Base-by-base conservation (phyloP, 1,284 basidiomycete genomes). In the Sporisorium exsertum region DNA sequence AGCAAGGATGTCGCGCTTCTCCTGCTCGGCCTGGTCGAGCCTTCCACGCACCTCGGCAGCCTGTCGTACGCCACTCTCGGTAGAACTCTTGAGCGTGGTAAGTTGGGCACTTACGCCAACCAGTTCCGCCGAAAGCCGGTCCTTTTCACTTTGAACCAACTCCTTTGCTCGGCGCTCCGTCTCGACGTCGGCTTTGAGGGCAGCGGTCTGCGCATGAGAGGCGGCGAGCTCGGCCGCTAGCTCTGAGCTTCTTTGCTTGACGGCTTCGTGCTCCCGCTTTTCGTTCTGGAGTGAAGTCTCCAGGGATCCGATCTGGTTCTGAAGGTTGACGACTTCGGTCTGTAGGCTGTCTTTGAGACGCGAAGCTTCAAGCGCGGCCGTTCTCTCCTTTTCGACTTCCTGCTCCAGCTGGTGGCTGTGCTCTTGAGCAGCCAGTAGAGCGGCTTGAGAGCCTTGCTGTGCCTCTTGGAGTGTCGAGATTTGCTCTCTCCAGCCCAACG, bases 1-100 rank as follows among this genome's bases (percentile, higher is more conserved):
- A 20, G 72, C 77, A n/a, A 84, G 75, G 35, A 84, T 63, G 63
- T 79, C 77, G 51, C 80, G 77, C 72, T 84, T 84, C 70, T 84
- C 83, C 43, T 81, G 71, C 63, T 84, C 80, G 29, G 77, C 68
- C 45, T 75, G 66, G 12, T 81, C 74, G 45, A 81, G 64, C 53
- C 71, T 51, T 2, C 68, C 77, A 24, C 70, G 68, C 0, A 74
- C 56, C 18, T 79, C 79, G 37, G 69, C 68, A 46, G 71, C 68
- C 35, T 77, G 73, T 35, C 70, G 61, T 13, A 72, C 66, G 46
- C 77, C 79, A 45, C 51, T 75, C 43, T 78, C 72, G 16, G 70
- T 63, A 4, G 69, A 74, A 47, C 60, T 67, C 49, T 73, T 74
- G 42, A 77, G 60, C 3, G 72, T 70, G 3, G 68, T 65, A 12